Percentiles rank a stretch among this genome's conserved stretches.
These are phyloP conservation scores for Allium sativum DNA, from an alignment of 106 monocot genomes.

Conservation along the genomic window DNA sequence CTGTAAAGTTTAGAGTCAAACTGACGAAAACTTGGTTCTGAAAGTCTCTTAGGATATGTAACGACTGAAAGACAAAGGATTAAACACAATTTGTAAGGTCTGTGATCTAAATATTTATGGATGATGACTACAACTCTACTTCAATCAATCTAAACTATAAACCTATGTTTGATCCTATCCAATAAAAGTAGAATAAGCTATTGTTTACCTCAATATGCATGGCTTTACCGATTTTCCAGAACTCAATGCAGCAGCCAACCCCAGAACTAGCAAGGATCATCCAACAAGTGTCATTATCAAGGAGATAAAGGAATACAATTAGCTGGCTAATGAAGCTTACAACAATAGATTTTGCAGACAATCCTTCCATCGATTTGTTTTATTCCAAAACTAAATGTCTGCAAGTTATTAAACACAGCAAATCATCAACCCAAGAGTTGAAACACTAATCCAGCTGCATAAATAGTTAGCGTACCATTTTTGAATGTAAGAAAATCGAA, in stretches of 20 bases:
- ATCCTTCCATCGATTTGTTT: slow-evolving; percentile 99
- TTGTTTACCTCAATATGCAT: slow-evolving; percentile 90
- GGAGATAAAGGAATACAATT: slow-evolving; percentile 90
- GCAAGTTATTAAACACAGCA: slow-evolving; percentile 12
- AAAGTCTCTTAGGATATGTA: too few species aligned
- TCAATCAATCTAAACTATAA: too few species aligned
- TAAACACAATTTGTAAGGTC: too few species aligned
- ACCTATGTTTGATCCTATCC: too few species aligned
- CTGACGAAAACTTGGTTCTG: too few species aligned
- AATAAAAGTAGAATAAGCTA: too few species aligned
- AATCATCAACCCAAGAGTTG: not conserved
- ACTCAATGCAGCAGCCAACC: slow-evolving; percentile 98
- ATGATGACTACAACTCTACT: too few species aligned
- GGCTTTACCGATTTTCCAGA: slow-evolving; percentile 99
- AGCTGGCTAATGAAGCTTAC: slow-evolving; percentile 89
- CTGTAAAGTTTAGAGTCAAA: too few species aligned
- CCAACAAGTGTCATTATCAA: slow-evolving; percentile 97
- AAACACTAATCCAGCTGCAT: slow-evolving; percentile 27
- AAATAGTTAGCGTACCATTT: slow-evolving; percentile 96
- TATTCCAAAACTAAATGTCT: slow-evolving; percentile 99
- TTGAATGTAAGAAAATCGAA: slow-evolving; percentile 92
- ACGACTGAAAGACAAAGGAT: too few species aligned
- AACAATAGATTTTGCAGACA: slow-evolving; percentile 96
- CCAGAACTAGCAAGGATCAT: too few species aligned
- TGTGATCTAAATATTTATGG: too few species aligned